phyloP scores from a whole-genome alignment of 2,329 filamentous ascomycete genomes.

The Botrytis deweyae region DNA sequence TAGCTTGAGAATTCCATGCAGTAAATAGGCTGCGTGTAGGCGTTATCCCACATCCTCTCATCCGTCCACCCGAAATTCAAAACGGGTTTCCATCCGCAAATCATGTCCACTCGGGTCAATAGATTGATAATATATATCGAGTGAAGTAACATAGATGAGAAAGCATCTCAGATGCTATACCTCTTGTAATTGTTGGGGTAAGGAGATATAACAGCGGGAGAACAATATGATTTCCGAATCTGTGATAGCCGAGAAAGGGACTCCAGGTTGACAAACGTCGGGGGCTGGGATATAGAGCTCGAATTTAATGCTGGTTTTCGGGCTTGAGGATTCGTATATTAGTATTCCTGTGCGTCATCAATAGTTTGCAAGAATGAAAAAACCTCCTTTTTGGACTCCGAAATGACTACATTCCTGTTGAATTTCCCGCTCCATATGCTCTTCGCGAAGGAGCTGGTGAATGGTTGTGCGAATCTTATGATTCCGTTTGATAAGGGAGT shows the following conservation, averaged over 20 bases:
- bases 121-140: background rate
- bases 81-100: background rate
- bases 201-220: background rate
- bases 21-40: background rate
- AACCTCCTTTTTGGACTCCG: background rate
- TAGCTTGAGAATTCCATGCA: background rate
- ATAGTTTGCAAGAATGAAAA: background rate
- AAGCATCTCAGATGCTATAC: background rate
- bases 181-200: background rate
- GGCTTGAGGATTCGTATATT: fast-evolving
- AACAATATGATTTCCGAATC: background rate
- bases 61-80: background rate
- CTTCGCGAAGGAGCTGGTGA: background rate
- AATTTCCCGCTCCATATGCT: background rate
- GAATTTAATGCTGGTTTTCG: background rate
- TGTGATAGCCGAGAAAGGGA: background rate
- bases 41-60: background rate
- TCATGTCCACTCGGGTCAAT: background rate
- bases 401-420: background rate
- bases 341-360: fast-evolving
- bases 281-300: background rate
- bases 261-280: background rate
- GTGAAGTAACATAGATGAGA: background rate
- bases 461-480: background rate
- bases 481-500: background rate